phyloP scores from a whole-genome alignment of 495 filamentous ascomycete species.

The Astrocystis sublimbata region DNA sequence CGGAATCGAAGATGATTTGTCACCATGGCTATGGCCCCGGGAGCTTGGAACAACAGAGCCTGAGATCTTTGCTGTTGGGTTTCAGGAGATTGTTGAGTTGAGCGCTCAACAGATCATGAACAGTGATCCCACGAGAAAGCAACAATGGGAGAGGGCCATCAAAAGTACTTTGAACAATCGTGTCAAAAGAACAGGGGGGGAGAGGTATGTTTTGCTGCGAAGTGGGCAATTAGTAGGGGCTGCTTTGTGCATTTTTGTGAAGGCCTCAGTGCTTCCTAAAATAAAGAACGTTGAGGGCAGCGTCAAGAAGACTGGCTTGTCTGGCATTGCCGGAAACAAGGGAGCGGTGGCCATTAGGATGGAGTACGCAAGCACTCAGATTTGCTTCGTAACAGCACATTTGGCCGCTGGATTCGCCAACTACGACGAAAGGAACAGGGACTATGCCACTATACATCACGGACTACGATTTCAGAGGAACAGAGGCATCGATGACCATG shows the following conservation, averaged over 20 bases:
- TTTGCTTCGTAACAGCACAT: slow-evolving; percentile 97
- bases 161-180: slow-evolving; percentile 71
- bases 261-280: slow-evolving; percentile 66
- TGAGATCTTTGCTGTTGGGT: slow-evolving; percentile 83
- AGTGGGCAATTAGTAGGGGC: slow-evolving; percentile 95
- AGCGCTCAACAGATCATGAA: slow-evolving; percentile 99
- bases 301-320: slow-evolving; percentile 97
- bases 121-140: slow-evolving; percentile 82
- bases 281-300: slow-evolving; percentile 97
- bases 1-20: slow-evolving; percentile 76
- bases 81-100: slow-evolving; percentile 96
- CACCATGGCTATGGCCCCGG: slow-evolving; percentile 73
- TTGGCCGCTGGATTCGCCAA: slow-evolving; percentile 96
- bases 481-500: slow-evolving; percentile 85
- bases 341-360: slow-evolving; percentile 95
- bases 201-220: slow-evolving; percentile 85
- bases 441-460: slow-evolving; percentile 85
- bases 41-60: slow-evolving; percentile 58
- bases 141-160: slow-evolving; percentile 84
- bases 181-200: slow-evolving; percentile 58
- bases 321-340: slow-evolving; percentile 97
- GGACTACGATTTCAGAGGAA: slow-evolving; percentile 90
- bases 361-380: slow-evolving; percentile 87
- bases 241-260: slow-evolving; percentile 87
- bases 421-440: slow-evolving; percentile 91